Evolutionary conservation across 306 rosid genomes (phyloP), one percentile per base, ranked within the genome.

Genomic region (Potentilla sterilis): DNA sequence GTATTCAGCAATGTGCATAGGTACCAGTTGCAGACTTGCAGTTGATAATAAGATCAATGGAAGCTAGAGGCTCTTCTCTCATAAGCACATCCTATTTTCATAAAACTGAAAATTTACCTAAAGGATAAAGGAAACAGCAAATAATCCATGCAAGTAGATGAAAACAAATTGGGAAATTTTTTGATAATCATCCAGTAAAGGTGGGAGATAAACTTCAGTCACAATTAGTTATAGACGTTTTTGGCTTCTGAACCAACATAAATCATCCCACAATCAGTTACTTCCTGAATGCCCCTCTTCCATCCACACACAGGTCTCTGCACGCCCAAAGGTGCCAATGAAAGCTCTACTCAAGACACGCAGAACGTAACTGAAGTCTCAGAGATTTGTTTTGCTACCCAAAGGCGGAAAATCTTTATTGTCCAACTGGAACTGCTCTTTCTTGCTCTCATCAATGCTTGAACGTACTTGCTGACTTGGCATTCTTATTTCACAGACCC

Each of bases 331-430:
- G 68, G 69, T 35, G 24, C 44, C 21, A 10, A 5, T n/a, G 6
- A 46, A 24, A 72, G 52, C 35, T n/a, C 47, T 4, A 58, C 37
- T 24, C 1, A 34, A 5, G 11, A 10, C 4, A 34, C 19, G 9
- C 34, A n/a, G 40, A 48, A 11, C 15, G 6, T 18, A 14, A n/a
- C 34, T 13, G 14, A 22, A 11, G 75, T 72, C 49, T 72, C 47
- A 34, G 69, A 37, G 14, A 38, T 18, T 38, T 38, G 46, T 62
- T 15, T 32, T 14, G 19, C 18, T 14, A 15, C 6, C 10, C 73
- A 76, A 48, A n/a, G 78, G 75, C 6, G 78, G 84, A 9, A 81
- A 77, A 49, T 77, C 81, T 42, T 43, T n/a, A 54, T 77, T 67
- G 72, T 72, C 48, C 52, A 77, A 67, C 48, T 79, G 74, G 37